A percentile compares a stretch with the other conserved stretches of the same genome.
phyloP scores from a whole-genome alignment of 2,329 filamentous ascomycete genomes.

The Colletotrichum scovillei region DNA sequence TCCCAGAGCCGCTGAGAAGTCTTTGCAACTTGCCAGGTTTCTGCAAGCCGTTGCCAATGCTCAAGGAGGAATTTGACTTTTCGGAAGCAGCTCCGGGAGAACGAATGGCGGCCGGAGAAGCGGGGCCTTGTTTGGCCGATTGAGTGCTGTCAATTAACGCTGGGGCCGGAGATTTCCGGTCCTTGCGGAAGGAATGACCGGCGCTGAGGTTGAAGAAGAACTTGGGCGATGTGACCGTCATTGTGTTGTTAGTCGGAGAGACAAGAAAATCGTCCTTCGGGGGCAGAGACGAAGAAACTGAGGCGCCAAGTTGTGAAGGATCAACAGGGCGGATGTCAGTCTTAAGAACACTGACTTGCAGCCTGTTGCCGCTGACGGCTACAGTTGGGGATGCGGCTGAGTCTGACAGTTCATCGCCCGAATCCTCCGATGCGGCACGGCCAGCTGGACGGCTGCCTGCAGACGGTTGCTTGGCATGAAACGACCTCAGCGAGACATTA shows the following conservation, averaged over 20 bases:
- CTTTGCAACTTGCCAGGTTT: slow-evolving; percentile 49
- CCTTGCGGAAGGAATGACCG: slow-evolving; percentile 30
- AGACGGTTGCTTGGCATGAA: slow-evolving; percentile 49
- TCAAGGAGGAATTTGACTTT: slow-evolving; percentile 44
- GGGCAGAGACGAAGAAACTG: slow-evolving; percentile 47
- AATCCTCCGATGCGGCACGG: slow-evolving; percentile 16
- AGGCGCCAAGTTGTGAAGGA: slow-evolving; percentile 36
- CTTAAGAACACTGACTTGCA: slow-evolving; percentile 1
- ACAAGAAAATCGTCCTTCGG: slow-evolving; percentile 44
- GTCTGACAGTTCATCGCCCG: slow-evolving; percentile 20
- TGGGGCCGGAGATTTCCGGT: slow-evolving; percentile 38
- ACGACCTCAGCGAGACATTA: slow-evolving; percentile 67
- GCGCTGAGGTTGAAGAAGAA: slow-evolving; percentile 28
- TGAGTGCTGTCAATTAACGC: slow-evolving; percentile 37
- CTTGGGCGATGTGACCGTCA: slow-evolving; percentile 18
- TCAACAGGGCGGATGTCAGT: slow-evolving; percentile 3
- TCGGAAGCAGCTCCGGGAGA: slow-evolving; percentile 45
- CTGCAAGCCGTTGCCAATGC: slow-evolving; percentile 45
- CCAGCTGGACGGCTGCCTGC: neutral
- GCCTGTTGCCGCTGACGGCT: slow-evolving; percentile 17
- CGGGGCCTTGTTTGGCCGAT: slow-evolving; percentile 31
- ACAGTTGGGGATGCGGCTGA: slow-evolving; percentile 14
- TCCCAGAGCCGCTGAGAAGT: slow-evolving; percentile 48
- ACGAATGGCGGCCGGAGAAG: slow-evolving; percentile 40
- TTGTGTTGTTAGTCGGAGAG: slow-evolving; percentile 13